Evolutionary conservation across 441 rosid genomes (phyloP), one percentile per base, ranked within the genome.

Genomic region (Metrosideros polymorpha): DNA sequence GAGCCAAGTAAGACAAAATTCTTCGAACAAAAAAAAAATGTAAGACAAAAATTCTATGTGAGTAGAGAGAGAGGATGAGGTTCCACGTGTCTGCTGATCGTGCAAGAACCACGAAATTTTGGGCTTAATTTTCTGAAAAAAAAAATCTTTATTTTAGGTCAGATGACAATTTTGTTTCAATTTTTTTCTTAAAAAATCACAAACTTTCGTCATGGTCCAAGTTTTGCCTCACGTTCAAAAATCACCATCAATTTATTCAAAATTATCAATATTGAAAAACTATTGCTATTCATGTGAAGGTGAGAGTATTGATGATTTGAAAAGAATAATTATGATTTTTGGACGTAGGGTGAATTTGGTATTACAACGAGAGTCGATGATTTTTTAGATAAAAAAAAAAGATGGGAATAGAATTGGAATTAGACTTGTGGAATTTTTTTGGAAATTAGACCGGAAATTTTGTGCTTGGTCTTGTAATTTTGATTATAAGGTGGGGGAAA

Each of bases 51-150:
- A 71, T 24, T 71, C 79, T 22, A 22, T 22, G 47, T 71, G 79
- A 35, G 7, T 4, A 79, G 55, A 79, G 71, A 54, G 84, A 77
- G 55, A 9, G 84, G 85, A 84, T 39, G 71, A 77, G 1, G 24
- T 29, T 82, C 86, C 90, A 90, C 91, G 89, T 92, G 93, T 88
- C 89, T 3, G 25, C 8, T 15, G 35, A 45, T 39, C 84, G 87
- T 88, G 88, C 76, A 29, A 19, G 85, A 79, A 84, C 53, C 77
- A 82, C 45, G 45, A 75, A 88, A 47, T 83, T 84, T 90, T 82
- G 51, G 54, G 71, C 42, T 12, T 66, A 19, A 63, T 63, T 32
- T 32, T 32, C 24, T 30, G 4, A 30, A 2, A 4, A 18, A 50
- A 12, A 32, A 63, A 63, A 63, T 19, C 76, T 32, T 32, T 18